Percentiles rank a stretch among this genome's conserved stretches.
These are phyloP conservation scores for Verbascum thapsus DNA, from an alignment of 257 asterid genomes.

Conservation along the genomic window DNA sequence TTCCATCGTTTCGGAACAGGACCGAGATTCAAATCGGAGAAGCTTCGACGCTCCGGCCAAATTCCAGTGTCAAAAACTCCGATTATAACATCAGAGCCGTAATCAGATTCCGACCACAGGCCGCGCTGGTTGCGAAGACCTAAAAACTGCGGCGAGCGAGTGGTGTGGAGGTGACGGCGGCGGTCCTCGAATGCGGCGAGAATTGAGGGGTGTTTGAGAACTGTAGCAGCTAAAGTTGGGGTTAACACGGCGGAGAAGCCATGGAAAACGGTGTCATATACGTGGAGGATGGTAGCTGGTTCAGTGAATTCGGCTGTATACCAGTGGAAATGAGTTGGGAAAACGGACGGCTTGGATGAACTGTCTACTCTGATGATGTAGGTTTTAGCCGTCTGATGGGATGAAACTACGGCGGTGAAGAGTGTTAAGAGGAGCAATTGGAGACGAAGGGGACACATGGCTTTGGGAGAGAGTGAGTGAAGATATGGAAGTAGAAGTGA, in stretches of 20 bases:
- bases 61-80: constrained; percentile 91
- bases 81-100: constrained; percentile 83
- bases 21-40: constrained; percentile 85
- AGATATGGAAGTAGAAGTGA: constrained; percentile 16
- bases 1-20: constrained; percentile 85
- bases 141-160: constrained; percentile 94
- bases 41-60: constrained; percentile 96
- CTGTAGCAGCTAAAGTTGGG: constrained; percentile 58
- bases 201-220: constrained; percentile 67
- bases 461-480: constrained; percentile 22
- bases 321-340: constrained; percentile 92
- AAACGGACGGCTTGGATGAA: constrained; percentile 77
- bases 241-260: constrained; percentile 89
- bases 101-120: constrained; percentile 89
- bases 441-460: constrained; percentile 41
- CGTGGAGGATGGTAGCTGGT: constrained; percentile 74
- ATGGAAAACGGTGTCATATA: constrained; percentile 81
- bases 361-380: constrained; percentile 77
- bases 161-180: constrained; percentile 86
- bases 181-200: constrained; percentile 81
- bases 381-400: constrained; percentile 56
- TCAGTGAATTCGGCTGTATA: constrained; percentile 76
- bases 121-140: constrained; percentile 92
- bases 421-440: constrained; percentile 15
- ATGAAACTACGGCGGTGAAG: constrained; percentile 23